phyloP scores from a whole-genome alignment of 108 stramenopile genomes.

The Phaeodactylum tricornutum region DNA sequence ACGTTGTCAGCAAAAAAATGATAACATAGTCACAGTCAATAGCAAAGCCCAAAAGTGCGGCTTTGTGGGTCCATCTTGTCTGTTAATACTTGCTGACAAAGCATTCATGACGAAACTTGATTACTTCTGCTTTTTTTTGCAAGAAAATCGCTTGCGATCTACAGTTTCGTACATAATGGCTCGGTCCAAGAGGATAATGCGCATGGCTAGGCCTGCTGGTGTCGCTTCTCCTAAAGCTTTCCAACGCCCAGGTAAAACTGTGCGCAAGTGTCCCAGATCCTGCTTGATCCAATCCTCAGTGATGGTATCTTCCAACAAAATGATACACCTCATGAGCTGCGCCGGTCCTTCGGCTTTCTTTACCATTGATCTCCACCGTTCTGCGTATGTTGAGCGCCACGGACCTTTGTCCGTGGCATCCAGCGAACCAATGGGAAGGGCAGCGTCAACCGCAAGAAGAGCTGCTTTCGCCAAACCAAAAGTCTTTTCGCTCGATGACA shows the following conservation, averaged over 20 bases:
- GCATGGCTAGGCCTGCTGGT: conserved; percentile 43
- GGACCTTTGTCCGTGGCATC: conserved; percentile 35
- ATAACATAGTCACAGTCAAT: too few species aligned
- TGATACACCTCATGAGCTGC: conserved; percentile 48
- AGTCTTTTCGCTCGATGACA: conserved; percentile 45
- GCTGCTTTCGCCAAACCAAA: conserved; percentile 57
- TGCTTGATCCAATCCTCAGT: conserved; percentile 52
- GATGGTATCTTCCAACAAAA: conserved; percentile 65
- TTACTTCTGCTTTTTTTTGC: neutral
- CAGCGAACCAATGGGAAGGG: conserved; percentile 64
- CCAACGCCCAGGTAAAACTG: conserved; percentile 54
- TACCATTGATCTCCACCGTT: conserved; percentile 55
- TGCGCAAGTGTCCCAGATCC: conserved; percentile 45
- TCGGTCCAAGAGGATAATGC: conserved; percentile 56
- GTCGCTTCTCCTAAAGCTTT: conserved; percentile 73
- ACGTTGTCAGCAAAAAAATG: too few species aligned
- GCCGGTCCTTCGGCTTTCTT: conserved; percentile 45
- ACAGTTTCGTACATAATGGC: conserved; percentile 47
- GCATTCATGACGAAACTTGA: too few species aligned
- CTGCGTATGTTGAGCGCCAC: conserved; percentile 47
- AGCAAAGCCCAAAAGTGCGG: neutral
- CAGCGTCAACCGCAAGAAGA: conserved; percentile 69
- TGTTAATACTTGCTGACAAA: neutral
- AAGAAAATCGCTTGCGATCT: conserved; percentile 21
- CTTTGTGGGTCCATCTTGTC: neutral